Evolutionary conservation across 23 red algal species (phyloP).

Genomic region (Agarophyton chilense): DNA sequence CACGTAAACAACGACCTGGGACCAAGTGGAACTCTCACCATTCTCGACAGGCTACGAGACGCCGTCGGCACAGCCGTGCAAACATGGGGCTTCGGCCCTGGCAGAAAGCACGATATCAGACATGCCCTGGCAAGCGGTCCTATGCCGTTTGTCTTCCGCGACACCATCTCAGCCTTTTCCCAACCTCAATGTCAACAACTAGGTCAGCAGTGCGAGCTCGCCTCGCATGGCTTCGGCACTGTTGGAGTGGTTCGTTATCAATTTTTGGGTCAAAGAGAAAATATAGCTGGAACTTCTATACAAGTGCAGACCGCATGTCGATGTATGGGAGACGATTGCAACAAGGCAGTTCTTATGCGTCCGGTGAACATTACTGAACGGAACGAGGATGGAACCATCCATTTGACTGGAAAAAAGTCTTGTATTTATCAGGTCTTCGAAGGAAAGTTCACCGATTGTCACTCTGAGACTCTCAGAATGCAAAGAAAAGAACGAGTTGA

Average conservation of each 20-base stretch:
- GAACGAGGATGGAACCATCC: neutral
- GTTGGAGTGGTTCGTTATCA: slow-evolving; percentile 37
- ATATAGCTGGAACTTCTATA: neutral
- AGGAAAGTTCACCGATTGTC: slow-evolving; percentile 34
- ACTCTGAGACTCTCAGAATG: slow-evolving; percentile 2
- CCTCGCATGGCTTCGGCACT: slow-evolving; percentile 30
- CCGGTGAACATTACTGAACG: slow-evolving; percentile 23
- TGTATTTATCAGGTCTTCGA: slow-evolving; percentile 30
- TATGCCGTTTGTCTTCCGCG: slow-evolving; percentile 14
- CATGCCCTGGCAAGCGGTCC: neutral
- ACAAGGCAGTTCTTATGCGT: slow-evolving; percentile 24
- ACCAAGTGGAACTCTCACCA: slow-evolving; percentile 8
- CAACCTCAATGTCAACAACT: neutral
- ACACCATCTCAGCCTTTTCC: neutral
- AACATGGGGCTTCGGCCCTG: slow-evolving; percentile 29
- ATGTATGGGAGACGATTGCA: slow-evolving; percentile 32
- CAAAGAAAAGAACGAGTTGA: neutral
- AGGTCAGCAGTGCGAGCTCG: slow-evolving; percentile 3
- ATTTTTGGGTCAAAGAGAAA: neutral
- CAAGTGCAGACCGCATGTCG: slow-evolving; percentile 42
- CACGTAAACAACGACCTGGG: slow-evolving; percentile 8
- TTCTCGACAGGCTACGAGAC: slow-evolving; percentile 1
- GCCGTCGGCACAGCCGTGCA: slow-evolving; percentile 30
- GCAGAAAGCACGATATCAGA: neutral
- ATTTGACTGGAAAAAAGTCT: neutral